A percentile compares a stretch with the other conserved stretches of the same genome.
Evolutionary conservation across 306 rosid genomes (phyloP).

Genomic region (Quercus parvula): DNA sequence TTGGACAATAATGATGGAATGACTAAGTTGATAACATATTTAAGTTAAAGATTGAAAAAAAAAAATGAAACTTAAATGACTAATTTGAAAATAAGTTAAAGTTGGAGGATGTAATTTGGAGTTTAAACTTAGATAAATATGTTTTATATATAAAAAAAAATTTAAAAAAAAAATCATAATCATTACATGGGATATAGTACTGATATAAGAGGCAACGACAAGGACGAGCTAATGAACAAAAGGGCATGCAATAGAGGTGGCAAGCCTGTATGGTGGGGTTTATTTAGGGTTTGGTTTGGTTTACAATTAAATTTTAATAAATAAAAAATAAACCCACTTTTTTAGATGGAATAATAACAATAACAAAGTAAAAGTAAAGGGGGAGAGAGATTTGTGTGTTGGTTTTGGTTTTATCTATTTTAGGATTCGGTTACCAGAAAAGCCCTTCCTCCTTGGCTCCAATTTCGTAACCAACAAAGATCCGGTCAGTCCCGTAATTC

Average conservation of each 20-base stretch:
- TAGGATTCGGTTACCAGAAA: conserved; percentile 31
- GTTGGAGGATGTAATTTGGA: too few species aligned
- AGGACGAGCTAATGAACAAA: conserved; percentile 1
- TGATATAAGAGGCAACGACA: background rate
- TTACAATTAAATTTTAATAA: conserved; percentile 12
- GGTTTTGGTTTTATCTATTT: conserved; percentile 41
- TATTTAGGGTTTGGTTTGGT: conserved; percentile 50
- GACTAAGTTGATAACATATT: too few species aligned
- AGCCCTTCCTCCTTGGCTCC: conserved; percentile 7
- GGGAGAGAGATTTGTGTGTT: conserved; percentile 1
- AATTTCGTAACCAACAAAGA: conserved; percentile 10
- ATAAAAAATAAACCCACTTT: background rate
- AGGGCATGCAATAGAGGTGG: conserved; percentile 58
- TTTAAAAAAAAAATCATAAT: too few species aligned
- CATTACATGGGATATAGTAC: too few species aligned
- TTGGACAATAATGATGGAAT: too few species aligned
- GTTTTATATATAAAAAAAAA: too few species aligned
- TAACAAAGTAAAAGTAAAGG: background rate
- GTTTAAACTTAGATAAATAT: too few species aligned
- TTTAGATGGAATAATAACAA: background rate
- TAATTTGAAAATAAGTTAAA: too few species aligned
- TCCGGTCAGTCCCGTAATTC: conserved; percentile 24
- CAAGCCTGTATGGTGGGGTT: conserved; percentile 56
- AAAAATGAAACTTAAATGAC: too few species aligned
- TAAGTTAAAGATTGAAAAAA: too few species aligned